phyloP scores from a whole-genome alignment of 2,329 filamentous ascomycete genomes.

The Cytospora piceicola region DNA sequence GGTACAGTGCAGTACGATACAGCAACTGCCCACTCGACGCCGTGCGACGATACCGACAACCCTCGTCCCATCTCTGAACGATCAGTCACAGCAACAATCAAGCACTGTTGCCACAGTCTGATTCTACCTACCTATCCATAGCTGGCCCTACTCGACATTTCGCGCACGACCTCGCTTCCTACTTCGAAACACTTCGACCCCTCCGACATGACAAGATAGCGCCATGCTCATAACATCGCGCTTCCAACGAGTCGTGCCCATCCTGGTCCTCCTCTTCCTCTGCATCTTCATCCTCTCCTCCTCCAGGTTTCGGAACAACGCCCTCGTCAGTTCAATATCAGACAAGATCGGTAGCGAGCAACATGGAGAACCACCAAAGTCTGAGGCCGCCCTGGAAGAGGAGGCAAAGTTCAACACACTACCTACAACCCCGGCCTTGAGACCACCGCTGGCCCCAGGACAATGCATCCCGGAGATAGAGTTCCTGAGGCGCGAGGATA shows the following conservation, averaged over 20 bases:
- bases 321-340: constrained; percentile 25
- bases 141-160: not conserved
- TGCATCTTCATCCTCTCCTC: constrained; percentile 30
- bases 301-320: constrained; percentile 25
- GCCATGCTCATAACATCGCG: constrained; percentile 31
- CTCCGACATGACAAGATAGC: constrained; percentile 28
- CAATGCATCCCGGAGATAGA: constrained; percentile 34
- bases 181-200: not conserved
- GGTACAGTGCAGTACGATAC: not conserved
- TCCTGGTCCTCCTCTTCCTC: constrained; percentile 26
- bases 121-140: too few relatives aligned
- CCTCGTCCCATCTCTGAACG: not conserved
- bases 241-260: constrained; percentile 30
- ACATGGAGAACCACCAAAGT: constrained; percentile 13
- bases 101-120: not conserved
- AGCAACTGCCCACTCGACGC: not conserved
- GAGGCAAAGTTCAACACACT: constrained; percentile 27
- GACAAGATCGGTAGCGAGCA: constrained; percentile 20
- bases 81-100: not conserved
- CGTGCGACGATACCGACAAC: not conserved
- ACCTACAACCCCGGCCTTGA: constrained; percentile 14
- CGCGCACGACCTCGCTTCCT: not conserved
- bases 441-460: constrained; percentile 29
- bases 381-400: constrained; percentile 24
- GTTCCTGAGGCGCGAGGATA: constrained; percentile 37